These are phyloP conservation scores for Didymella lethalis DNA, from an alignment of 2,329 filamentous ascomycete species.

Conservation along the genomic window DNA sequence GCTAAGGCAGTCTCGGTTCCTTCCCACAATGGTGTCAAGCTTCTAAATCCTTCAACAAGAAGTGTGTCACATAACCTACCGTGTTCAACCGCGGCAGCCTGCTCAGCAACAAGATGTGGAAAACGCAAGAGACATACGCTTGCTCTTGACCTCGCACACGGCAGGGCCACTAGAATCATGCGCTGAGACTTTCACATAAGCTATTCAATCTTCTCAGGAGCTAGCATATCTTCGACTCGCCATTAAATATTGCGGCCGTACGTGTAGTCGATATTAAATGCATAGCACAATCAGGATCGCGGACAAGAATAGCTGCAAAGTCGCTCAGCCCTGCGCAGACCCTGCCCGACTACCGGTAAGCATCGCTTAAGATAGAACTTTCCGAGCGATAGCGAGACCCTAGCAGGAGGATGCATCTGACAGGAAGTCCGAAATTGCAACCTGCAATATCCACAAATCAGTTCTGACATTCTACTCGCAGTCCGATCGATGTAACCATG, in stretches of 20 bases:
- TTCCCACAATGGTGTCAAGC: no score
- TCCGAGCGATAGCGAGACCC: not conserved
- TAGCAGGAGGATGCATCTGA: conserved; percentile 11
- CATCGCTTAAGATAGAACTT: not conserved
- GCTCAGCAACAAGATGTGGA: no score
- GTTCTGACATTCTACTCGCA: not conserved
- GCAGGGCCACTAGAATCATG: no score
- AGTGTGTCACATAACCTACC: no score
- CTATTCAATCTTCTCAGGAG: no score
- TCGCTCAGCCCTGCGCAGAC: conserved; percentile 12
- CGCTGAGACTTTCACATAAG: no score
- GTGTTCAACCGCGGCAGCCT: no score
- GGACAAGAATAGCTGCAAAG: conserved; percentile 8
- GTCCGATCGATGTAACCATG: not conserved
- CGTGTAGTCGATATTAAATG: not conserved
- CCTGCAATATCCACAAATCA: not conserved
- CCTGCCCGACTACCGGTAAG: not conserved
- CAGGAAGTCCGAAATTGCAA: conserved; percentile 14
- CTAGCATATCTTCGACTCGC: no score
- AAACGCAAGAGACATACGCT: no score
- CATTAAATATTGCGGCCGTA: not conserved
- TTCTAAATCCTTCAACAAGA: no score
- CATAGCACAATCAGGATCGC: not conserved
- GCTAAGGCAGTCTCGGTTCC: no score
- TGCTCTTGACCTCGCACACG: no score